Conservation (phyloP, 1,139 yeast species). For the Blastobotrys ciferrii region DNA sequence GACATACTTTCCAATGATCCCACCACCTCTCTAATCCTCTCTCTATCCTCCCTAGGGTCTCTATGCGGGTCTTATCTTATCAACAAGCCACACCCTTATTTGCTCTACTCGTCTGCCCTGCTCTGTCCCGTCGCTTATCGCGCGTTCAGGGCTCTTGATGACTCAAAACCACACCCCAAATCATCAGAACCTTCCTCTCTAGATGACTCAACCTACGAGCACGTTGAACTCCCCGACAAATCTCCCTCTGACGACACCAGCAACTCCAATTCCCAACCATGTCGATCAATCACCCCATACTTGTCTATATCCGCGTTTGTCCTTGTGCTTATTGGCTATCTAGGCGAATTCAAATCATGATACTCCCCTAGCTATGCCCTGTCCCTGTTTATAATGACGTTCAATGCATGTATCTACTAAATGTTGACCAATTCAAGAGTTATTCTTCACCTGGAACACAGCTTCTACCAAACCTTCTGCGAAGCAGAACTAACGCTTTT, state of each 20-base stretch:
- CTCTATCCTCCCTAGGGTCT: slow-evolving; percentile 3
- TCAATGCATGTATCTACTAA: too few relatives aligned
- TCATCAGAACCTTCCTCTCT: slow-evolving; percentile 1
- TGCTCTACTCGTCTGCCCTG: slow-evolving; percentile 10
- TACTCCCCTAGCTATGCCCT: too few relatives aligned
- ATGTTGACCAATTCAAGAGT: too few relatives aligned
- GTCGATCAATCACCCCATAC: background rate
- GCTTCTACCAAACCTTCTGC: too few relatives aligned
- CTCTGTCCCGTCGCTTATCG: slow-evolving; percentile 2
- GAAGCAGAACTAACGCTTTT: too few relatives aligned
- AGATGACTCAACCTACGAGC: slow-evolving; percentile 9
- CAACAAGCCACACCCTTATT: slow-evolving; percentile 9
- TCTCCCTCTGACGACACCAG: background rate
- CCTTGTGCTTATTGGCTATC: background rate
- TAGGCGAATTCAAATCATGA: slow-evolving; percentile 5
- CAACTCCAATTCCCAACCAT: background rate
- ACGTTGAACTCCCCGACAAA: background rate
- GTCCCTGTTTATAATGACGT: too few relatives aligned
- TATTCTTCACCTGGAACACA: too few relatives aligned
- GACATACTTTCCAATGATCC: background rate
- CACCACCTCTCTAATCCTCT: slow-evolving; percentile 6
- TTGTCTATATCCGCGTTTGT: background rate
- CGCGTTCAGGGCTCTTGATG: background rate
- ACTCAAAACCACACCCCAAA: background rate
- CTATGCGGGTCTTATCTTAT: slow-evolving; percentile 8